Evolutionary conservation across 257 asterid genomes (phyloP).

Genomic region (Plantago major): DNA sequence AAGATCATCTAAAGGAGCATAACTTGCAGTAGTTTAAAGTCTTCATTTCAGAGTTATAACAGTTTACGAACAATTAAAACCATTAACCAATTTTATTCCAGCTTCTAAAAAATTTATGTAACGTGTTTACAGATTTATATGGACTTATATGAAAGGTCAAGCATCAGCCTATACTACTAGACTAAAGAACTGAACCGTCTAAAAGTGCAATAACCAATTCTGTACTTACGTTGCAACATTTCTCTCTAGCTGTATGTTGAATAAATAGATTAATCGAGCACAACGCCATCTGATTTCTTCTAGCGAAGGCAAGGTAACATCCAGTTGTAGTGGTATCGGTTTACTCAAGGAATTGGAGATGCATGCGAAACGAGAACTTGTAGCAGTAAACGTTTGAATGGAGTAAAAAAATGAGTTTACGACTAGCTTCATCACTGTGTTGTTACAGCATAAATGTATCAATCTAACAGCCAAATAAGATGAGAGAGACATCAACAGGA

Average conservation of each 20-base stretch:
- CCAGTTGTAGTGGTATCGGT: slow-evolving; percentile 89
- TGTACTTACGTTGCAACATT: slow-evolving; percentile 85
- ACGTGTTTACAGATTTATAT: not conserved
- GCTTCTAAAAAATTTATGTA: not conserved
- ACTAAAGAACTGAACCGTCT: slow-evolving; percentile 1
- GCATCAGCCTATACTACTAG: not conserved
- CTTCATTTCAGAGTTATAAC: not conserved
- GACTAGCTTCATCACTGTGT: slow-evolving; percentile 31
- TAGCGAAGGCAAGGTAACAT: slow-evolving; percentile 70
- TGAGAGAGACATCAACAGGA: slow-evolving; percentile 45
- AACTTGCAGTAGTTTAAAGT: slow-evolving; percentile 1
- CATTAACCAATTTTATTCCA: slow-evolving; percentile 7
- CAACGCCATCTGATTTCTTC: slow-evolving; percentile 74
- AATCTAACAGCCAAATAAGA: slow-evolving; percentile 45
- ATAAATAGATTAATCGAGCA: slow-evolving; percentile 72
- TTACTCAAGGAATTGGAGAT: slow-evolving; percentile 69
- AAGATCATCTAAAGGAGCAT: slow-evolving; percentile 2
- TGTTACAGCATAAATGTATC: slow-evolving; percentile 31
- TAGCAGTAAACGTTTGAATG: slow-evolving; percentile 43
- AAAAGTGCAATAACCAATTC: slow-evolving; percentile 6
- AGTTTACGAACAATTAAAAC: not conserved
- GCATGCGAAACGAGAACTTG: slow-evolving; percentile 71
- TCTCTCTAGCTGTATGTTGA: slow-evolving; percentile 89
- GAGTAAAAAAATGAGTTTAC: slow-evolving; percentile 37
- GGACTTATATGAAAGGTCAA: slow-evolving; percentile 6